phyloP scores from a whole-genome alignment of 805 yeast species.

The Ogataea zsoltii region DNA sequence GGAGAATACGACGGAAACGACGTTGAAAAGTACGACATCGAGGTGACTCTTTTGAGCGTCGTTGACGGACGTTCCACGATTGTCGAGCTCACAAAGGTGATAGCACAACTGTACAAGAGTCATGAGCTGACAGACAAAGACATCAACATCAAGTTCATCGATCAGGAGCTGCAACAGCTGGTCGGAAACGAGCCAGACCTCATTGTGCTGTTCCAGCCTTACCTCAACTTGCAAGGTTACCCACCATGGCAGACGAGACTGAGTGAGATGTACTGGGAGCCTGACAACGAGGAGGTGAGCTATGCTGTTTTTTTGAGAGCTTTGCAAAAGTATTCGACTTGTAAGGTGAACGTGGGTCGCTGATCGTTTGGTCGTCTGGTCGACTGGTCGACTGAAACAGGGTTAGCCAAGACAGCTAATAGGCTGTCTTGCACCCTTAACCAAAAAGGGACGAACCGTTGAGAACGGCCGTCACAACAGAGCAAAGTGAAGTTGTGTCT shows the following conservation, averaged over 20 bases:
- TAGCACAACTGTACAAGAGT: constrained; percentile 70
- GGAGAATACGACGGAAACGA: constrained; percentile 29
- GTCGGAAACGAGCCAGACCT: constrained; percentile 95
- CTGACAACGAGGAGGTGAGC: constrained; percentile 75
- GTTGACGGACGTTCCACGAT: constrained; percentile 90
- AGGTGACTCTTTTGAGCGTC: constrained; percentile 64
- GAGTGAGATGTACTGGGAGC: constrained; percentile 88
- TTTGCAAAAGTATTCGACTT: constrained; percentile 68
- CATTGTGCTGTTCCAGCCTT: constrained; percentile 81
- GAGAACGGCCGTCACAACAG: no score
- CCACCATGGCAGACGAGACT: constrained; percentile 98
- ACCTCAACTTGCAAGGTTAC: constrained; percentile 84
- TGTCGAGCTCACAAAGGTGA: constrained; percentile 82
- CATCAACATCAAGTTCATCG: constrained; percentile 72
- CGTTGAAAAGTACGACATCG: constrained; percentile 44
- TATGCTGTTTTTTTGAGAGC: constrained; percentile 85
- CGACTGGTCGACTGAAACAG: no score
- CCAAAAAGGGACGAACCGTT: no score
- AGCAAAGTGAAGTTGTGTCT: no score
- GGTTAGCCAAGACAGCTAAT: no score
- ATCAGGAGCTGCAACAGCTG: constrained; percentile 67
- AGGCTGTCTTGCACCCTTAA: no score
- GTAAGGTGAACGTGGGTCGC: constrained; percentile 89
- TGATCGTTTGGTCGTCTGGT: no score
- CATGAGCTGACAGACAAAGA: constrained; percentile 64